A percentile compares a stretch with the other conserved stretches of the same genome.
Conservation (phyloP, 2,329 filamentous ascomycete genomes). For the Aspergillus sp. region DNA sequence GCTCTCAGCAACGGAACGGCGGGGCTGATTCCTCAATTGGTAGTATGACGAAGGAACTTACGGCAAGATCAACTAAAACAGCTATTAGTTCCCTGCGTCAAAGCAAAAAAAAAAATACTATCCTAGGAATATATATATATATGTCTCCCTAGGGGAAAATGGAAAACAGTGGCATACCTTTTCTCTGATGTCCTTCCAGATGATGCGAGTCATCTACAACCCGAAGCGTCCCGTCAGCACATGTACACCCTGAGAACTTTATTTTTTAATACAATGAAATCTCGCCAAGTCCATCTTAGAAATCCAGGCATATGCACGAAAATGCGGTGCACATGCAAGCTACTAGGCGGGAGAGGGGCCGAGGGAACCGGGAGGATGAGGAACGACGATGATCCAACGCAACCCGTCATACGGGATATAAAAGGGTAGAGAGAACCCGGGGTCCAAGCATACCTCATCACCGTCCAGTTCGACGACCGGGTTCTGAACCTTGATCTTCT, state of each 20-base stretch:
- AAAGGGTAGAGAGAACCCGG: conserved; percentile 6
- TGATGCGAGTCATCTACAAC: conserved; percentile 86
- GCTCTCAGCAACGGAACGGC: conserved; percentile 10
- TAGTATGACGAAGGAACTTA: conserved; percentile 25
- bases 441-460: conserved; percentile 44
- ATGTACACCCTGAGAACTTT: conserved; percentile 1
- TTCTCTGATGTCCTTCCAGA: conserved; percentile 99
- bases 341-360: neutral
- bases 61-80: conserved; percentile 69
- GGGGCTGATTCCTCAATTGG: conserved; percentile 1
- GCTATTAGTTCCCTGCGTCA: too few relatives aligned
- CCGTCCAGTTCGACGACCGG: conserved; percentile 96
- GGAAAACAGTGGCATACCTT: conserved; percentile 45
- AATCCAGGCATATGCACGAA: neutral
- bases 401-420: too few relatives aligned
- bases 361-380: neutral
- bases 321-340: conserved; percentile 1
- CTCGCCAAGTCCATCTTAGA: too few relatives aligned
- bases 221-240: conserved; percentile 13
- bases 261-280: too few relatives aligned
- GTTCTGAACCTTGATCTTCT: conserved; percentile 99
- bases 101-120: too few relatives aligned
- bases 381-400: too few relatives aligned
- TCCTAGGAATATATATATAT: too few relatives aligned
- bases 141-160: too few relatives aligned